Evolutionary conservation across 164 flowering plant species (phyloP), one percentile per base, ranked within the genome.

Genomic region (Tetrastigma voinierianum): DNA sequence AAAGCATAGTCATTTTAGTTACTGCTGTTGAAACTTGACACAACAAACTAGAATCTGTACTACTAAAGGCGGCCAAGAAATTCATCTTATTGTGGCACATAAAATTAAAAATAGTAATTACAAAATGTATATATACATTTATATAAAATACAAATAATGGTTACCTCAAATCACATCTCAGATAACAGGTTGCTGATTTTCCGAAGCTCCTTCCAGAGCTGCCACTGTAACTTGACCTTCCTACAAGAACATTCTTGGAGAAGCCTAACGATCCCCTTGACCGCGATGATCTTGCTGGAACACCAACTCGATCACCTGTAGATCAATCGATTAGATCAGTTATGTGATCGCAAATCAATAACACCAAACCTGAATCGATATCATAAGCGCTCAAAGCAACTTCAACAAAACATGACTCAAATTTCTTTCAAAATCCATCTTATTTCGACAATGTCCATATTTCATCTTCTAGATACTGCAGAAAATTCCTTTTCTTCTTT

Each of bases 191-290:
- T 89, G 81, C 97, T 90, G 63, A 95, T 89, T 74, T 90, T 90
- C 80, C n/a, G n/a, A n/a, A 95, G 97, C 87, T 95, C 97, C 73
- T 82, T 86, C n/a, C 13, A 95, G 83, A 58, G 99, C 99, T 70
- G 93, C 70, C 76, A 85, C 99, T 18, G 93, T 87, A 17, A 81
- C 89, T n/a, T 95, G 97, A 51, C 96, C 96, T 76, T 87, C 87
- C 93, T 13, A 80, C 88, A 7, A 90, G 17, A 66, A 61, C 76
- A 66, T 81, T 86, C 64, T 76, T 90, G 8, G 90, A 81, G 51
- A 80, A 72, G 71, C 81, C 93, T 64, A 68, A 40, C 9, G 88
- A 60, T 0, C 83, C 91, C 67, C 71, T 63, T 85, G 90, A 47
- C 80, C 80, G 11, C 73, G 69, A n/a, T n/a, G n/a, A 15, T 92